A percentile compares a stretch with the other conserved stretches of the same genome.
Evolutionary conservation across 2,329 filamentous ascomycete species (phyloP).

Genomic region (Podosphaera leucotricha): DNA sequence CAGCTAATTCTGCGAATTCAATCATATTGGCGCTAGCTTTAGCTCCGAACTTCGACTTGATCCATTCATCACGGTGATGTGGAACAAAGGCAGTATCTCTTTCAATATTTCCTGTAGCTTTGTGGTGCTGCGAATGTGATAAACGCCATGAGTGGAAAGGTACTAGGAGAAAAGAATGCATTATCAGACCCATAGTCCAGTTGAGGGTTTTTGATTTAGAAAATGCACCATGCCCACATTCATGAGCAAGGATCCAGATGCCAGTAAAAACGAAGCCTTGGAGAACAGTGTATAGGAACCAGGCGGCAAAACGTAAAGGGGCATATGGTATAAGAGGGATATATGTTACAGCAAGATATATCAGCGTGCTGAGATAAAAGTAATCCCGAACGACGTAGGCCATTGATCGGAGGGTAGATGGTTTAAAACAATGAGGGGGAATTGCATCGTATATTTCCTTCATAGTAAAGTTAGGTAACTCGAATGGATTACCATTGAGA

Average conservation of each 20-base stretch:
- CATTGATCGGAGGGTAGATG: slow-evolving; percentile 28
- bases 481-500: slow-evolving; percentile 15
- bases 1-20: slow-evolving; percentile 26
- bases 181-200: slow-evolving; percentile 36
- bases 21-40: slow-evolving; percentile 15
- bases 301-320: slow-evolving; percentile 25
- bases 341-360: slow-evolving; percentile 25
- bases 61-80: slow-evolving; percentile 18
- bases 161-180: slow-evolving; percentile 42
- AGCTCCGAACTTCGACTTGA: slow-evolving; percentile 11
- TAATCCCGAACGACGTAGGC: slow-evolving; percentile 35
- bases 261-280: slow-evolving; percentile 46
- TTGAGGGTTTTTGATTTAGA: slow-evolving; percentile 33
- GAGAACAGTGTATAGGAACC: slow-evolving; percentile 36
- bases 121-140: slow-evolving; percentile 46
- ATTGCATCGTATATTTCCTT: slow-evolving; percentile 24
- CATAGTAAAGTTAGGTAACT: slow-evolving; percentile 16
- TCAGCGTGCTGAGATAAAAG: slow-evolving; percentile 24
- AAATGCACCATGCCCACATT: slow-evolving; percentile 49
- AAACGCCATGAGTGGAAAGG: slow-evolving; percentile 56
- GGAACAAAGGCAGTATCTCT: slow-evolving; percentile 45
- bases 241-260: slow-evolving; percentile 49
- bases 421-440: slow-evolving; percentile 38
- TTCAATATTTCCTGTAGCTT: slow-evolving; percentile 41
- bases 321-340: slow-evolving; percentile 27